phyloP scores from a whole-genome alignment of 345 rosid species.

The Combretum micranthum region DNA sequence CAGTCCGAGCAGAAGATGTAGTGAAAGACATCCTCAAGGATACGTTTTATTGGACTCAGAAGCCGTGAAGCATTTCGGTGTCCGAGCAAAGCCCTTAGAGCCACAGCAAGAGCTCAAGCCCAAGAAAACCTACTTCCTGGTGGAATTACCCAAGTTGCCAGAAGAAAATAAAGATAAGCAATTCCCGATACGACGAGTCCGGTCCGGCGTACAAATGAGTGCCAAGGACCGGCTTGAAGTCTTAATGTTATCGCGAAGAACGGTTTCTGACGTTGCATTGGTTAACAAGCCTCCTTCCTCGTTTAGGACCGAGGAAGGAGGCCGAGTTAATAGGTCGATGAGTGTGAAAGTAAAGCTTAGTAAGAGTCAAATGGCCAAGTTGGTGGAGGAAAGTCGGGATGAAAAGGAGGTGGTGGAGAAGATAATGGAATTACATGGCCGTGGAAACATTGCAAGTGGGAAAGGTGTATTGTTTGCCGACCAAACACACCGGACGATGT shows the following conservation, averaged over 20 bases:
- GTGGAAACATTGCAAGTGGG: no score
- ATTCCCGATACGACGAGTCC: constrained; percentile 50
- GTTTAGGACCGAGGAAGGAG: neutral
- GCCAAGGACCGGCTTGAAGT: constrained; percentile 87
- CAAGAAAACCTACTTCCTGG: constrained; percentile 60
- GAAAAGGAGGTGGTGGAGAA: constrained; percentile 60
- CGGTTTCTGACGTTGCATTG: constrained; percentile 55
- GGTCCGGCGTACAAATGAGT: constrained; percentile 66
- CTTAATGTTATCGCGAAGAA: constrained; percentile 69
- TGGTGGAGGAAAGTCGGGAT: constrained; percentile 62
- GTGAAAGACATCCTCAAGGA: constrained; percentile 56
- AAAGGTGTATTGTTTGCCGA: no score
- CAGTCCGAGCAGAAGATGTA: constrained; percentile 50
- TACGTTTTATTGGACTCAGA: constrained; percentile 71
- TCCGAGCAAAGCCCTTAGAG: constrained; percentile 70
- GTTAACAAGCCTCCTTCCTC: constrained; percentile 9
- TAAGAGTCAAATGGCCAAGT: constrained; percentile 50
- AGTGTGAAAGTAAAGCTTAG: constrained; percentile 70
- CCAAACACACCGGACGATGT: no score
- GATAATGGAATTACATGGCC: constrained; percentile 36
- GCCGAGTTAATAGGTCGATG: constrained; percentile 14
- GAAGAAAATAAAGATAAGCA: constrained; percentile 11
- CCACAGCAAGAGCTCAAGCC: constrained; percentile 52
- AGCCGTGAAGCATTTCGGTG: constrained; percentile 66
- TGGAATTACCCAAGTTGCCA: constrained; percentile 54